Base-by-base conservation (phyloP, 1,139 yeast species). In the Hyphopichia fennica region DNA sequence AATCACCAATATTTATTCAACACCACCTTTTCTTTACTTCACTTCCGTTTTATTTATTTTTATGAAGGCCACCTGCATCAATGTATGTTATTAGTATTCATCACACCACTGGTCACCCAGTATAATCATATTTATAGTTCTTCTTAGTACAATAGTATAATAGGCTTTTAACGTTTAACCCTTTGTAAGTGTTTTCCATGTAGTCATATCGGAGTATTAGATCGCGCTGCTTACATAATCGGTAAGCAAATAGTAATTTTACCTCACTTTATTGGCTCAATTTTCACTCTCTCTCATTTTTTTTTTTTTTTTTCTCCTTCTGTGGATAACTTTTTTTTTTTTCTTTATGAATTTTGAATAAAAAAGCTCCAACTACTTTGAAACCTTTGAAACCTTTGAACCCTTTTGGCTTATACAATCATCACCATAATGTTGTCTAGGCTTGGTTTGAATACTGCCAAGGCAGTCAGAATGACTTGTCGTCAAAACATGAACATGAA, bases 381-480 rank as follows among this genome's bases (percentile, higher is more conserved):
- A 8, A 25, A 3, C 11, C 13, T 25, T 11, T 25, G n/a, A n/a
- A n/a, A n/a, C n/a, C n/a, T n/a, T n/a, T n/a, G n/a, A n/a, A n/a
- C n/a, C n/a, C n/a, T n/a, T n/a, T n/a, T n/a, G n/a, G n/a, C n/a
- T n/a, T n/a, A 22, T 7, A 22, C 25, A 22, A 7, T 22, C 25
- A 22, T 22, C 25, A 29, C 17, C 40, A 49, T 25, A 30, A 65
- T 63, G 68, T 50, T 63, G 46, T 57, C 66, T 40, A 60, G 68
- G 59, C 45, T 60, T 44, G 65, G 63, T 25, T 54, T 58, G 37
- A 58, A 51, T 37, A 55, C 50, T 34, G 41, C n/a, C 28, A 25
- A 6, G 23, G 23, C 49, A 37, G 14, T 14, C 9, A 35, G 38
- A 35, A 8, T n/a, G 15, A 15, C 33, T 5, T 17, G 18, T 4